phyloP scores from a whole-genome alignment of 139 green algal genomes.

The Zygnema circumcarinatum region DNA sequence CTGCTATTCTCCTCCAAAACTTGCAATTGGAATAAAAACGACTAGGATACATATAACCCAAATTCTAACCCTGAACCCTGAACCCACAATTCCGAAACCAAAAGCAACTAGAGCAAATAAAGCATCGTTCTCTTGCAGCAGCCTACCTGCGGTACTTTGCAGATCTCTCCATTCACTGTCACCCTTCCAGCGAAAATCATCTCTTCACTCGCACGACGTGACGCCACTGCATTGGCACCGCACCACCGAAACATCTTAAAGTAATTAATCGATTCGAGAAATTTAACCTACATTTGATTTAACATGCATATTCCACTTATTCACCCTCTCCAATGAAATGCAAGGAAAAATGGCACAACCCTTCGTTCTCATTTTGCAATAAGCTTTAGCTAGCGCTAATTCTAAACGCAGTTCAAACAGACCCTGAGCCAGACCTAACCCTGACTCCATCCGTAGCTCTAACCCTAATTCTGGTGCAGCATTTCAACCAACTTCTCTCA shows the following conservation, averaged over 20 bases:
- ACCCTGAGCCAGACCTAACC: too few relatives aligned
- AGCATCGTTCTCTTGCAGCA: too few relatives aligned
- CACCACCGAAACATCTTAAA: neutral
- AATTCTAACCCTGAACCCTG: too few relatives aligned
- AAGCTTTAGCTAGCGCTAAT: neutral
- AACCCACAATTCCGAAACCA: too few relatives aligned
- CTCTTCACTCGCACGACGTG: conserved; percentile 79
- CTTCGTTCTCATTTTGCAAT: conserved; percentile 14
- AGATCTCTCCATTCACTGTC: conserved; percentile 79
- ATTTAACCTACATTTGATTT: too few relatives aligned
- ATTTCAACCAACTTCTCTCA: conserved; percentile 21
- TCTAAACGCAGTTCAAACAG: neutral
- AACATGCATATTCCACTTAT: neutral
- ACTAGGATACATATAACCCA: too few relatives aligned
- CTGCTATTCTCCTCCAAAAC: too few relatives aligned
- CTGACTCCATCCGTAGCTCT: too few relatives aligned
- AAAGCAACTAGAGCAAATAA: too few relatives aligned
- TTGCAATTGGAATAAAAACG: too few relatives aligned
- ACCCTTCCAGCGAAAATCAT: conserved; percentile 82
- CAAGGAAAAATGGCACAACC: neutral
- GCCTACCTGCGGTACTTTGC: conserved; percentile 69
- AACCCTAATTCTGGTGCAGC: too few relatives aligned
- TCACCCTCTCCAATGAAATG: neutral
- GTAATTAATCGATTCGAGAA: too few relatives aligned
- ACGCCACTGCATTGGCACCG: conserved; percentile 81